These are phyloP conservation scores for Phytophthora idaei DNA, from an alignment of 352 stramenopile species.

Conservation along the genomic window DNA sequence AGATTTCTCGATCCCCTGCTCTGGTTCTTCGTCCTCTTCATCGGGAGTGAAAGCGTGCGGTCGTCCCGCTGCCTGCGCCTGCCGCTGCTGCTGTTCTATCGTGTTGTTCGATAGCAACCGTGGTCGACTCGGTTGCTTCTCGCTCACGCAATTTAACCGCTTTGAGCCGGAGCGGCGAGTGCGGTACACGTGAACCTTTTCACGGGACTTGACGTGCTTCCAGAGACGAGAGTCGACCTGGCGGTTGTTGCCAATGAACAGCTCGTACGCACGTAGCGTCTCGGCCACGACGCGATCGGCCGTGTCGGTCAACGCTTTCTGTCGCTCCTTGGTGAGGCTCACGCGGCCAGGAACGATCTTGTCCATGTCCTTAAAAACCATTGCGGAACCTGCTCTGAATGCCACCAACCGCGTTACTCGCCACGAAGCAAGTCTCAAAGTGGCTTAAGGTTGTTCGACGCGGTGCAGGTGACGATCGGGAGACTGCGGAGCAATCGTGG, in stretches of 20 bases:
- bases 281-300: slow-evolving; percentile 65
- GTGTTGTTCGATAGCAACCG: slow-evolving; percentile 52
- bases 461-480: neutral
- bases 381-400: slow-evolving; percentile 5
- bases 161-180: slow-evolving; percentile 46
- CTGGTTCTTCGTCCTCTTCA: slow-evolving; percentile 26
- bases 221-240: slow-evolving; percentile 48
- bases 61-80: slow-evolving; percentile 29
- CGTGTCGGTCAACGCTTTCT: slow-evolving; percentile 53
- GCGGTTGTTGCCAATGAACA: slow-evolving; percentile 48
- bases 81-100: slow-evolving; percentile 38
- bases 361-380: slow-evolving; percentile 35
- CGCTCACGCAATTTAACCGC: slow-evolving; percentile 23
- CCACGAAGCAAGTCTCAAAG: slow-evolving; percentile 32
- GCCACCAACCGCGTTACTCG: neutral
- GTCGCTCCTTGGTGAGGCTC: slow-evolving; percentile 40
- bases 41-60: slow-evolving; percentile 30
- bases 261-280: slow-evolving; percentile 58
- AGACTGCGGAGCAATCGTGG: neutral
- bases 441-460: slow-evolving; percentile 13
- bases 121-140: slow-evolving; percentile 42
- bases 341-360: slow-evolving; percentile 30
- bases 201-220: slow-evolving; percentile 62
- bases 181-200: slow-evolving; percentile 65
- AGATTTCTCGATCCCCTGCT: slow-evolving; percentile 20